Percentiles rank a stretch among this genome's conserved stretches.
Evolutionary conservation across 345 rosid genomes (phyloP).

Genomic region (Jatropha curcas): DNA sequence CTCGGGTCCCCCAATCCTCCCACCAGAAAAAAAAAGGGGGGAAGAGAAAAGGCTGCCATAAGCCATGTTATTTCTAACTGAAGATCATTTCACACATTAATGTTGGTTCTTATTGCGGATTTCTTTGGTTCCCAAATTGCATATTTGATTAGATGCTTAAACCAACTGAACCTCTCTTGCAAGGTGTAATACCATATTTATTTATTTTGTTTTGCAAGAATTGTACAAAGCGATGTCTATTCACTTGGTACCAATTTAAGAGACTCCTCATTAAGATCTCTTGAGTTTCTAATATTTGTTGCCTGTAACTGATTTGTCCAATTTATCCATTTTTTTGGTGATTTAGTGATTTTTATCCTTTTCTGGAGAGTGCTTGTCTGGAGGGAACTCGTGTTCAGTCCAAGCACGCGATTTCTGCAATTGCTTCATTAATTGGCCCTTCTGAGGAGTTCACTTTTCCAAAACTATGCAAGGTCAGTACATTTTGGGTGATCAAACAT

Average conservation of each 20-base stretch:
- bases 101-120: not conserved
- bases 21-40: not conserved
- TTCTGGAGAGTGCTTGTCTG: conserved; percentile 60
- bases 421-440: conserved; percentile 59
- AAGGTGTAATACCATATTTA: not conserved
- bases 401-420: conserved; percentile 80
- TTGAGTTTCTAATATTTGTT: not conserved
- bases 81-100: not conserved
- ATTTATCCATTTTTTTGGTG: conserved; percentile 3
- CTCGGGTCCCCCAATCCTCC: not conserved
- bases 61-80: not conserved
- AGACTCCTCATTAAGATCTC: not conserved
- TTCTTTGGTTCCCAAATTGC: not conserved
- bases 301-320: not conserved
- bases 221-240: not conserved
- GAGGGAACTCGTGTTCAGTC: conserved; percentile 84
- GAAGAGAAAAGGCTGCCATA: not conserved
- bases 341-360: conserved; percentile 64
- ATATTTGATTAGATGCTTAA: not conserved
- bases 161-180: not conserved
- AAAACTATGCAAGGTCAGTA: conserved; percentile 67
- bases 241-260: not conserved
- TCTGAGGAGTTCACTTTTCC: conserved; percentile 40
- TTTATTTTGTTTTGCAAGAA: not conserved
- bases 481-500: conserved; percentile 13